Conservation (phyloP, 2,329 filamentous ascomycete species). For the Curvularia sp. region DNA sequence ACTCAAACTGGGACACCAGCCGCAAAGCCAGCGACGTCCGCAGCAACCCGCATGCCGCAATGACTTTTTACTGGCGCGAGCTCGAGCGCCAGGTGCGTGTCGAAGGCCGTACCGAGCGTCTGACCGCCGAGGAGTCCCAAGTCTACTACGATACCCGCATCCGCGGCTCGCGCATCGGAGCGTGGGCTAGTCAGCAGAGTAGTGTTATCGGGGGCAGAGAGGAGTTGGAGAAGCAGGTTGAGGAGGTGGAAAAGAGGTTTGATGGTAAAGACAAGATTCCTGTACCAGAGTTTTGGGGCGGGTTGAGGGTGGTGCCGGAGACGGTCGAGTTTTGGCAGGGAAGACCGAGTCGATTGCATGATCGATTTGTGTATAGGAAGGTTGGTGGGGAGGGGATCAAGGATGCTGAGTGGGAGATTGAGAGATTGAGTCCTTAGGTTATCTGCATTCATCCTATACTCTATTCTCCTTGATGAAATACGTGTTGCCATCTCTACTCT, state of each 20-base stretch:
- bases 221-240: conserved; percentile 78
- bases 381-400: conserved; percentile 49
- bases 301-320: conserved; percentile 82
- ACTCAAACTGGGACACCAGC: conserved; percentile 88
- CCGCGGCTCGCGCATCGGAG: conserved; percentile 82
- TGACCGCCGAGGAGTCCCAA: conserved; percentile 74
- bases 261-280: conserved; percentile 80
- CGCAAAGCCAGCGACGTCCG: conserved; percentile 71
- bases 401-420: conserved; percentile 65
- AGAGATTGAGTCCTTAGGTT: conserved; percentile 74
- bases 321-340: conserved; percentile 97
- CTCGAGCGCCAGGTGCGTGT: conserved; percentile 90
- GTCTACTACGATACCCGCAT: conserved; percentile 71
- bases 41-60: conserved; percentile 76
- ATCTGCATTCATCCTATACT: background rate
- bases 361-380: conserved; percentile 86
- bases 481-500: conserved; percentile 1
- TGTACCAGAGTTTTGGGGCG: conserved; percentile 94
- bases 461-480: background rate
- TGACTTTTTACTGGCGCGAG: conserved; percentile 91
- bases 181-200: conserved; percentile 93
- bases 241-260: conserved; percentile 78
- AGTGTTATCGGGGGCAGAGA: conserved; percentile 73
- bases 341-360: conserved; percentile 85
- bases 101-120: conserved; percentile 75